These are phyloP conservation scores for Chrysosporium queenslandicum DNA, from an alignment of 2,329 filamentous ascomycete species.

Conservation along the genomic window DNA sequence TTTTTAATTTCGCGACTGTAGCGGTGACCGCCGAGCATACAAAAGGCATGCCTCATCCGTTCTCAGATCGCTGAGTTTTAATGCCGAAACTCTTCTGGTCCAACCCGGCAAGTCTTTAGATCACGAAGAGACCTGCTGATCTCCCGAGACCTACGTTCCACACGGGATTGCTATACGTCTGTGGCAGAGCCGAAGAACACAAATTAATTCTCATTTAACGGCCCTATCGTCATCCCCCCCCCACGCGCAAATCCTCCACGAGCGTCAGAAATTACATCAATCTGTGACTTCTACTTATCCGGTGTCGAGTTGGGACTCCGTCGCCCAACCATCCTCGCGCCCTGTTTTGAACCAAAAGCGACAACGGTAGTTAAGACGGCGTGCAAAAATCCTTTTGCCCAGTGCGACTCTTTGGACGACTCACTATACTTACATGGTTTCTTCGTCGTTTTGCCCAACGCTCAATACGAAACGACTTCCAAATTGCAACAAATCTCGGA, in stretches of 20 bases:
- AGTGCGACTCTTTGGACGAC: neutral
- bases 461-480: neutral
- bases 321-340: neutral
- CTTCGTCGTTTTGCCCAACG: too few relatives aligned
- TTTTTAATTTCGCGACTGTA: neutral
- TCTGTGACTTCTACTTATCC: neutral
- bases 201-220: neutral
- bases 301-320: neutral
- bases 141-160: neutral
- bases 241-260: neutral
- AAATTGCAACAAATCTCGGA: neutral
- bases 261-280: constrained; percentile 1
- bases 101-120: neutral
- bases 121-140: neutral
- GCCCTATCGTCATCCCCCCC: neutral
- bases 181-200: neutral
- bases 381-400: neutral
- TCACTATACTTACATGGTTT: too few relatives aligned
- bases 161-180: neutral
- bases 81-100: neutral
- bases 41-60: neutral
- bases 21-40: neutral
- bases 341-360: neutral
- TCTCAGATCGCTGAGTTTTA: neutral
- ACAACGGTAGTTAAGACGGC: neutral